phyloP scores from a whole-genome alignment of 352 stramenopile species.

The Phytophthora colocasiae region DNA sequence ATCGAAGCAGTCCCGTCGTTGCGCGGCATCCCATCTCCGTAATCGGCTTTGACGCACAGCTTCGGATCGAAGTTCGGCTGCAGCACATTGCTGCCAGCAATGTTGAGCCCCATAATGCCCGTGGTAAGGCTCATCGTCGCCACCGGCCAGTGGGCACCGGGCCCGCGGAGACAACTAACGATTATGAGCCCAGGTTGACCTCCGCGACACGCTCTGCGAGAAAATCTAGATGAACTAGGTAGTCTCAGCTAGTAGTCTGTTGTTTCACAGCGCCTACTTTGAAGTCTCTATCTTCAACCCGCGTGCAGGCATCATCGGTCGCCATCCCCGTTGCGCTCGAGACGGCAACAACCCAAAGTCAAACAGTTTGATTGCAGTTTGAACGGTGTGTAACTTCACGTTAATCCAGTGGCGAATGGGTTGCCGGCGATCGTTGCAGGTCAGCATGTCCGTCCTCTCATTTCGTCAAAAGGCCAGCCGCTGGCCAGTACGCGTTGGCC shows the following conservation, averaged over 20 bases:
- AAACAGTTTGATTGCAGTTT: slow-evolving; percentile 2
- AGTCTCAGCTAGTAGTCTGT: no score
- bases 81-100: no score
- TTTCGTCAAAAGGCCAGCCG: neutral
- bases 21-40: no score
- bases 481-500: slow-evolving; percentile 5
- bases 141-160: neutral
- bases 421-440: slow-evolving; percentile 14
- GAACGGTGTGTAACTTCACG: slow-evolving; percentile 10
- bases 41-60: neutral
- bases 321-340: slow-evolving; percentile 21
- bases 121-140: slow-evolving; percentile 5
- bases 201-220: slow-evolving; percentile 16
- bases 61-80: neutral
- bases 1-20: neutral
- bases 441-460: slow-evolving; percentile 23
- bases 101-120: neutral
- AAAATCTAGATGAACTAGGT: neutral
- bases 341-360: neutral
- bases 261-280: no score
- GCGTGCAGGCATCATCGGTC: slow-evolving; percentile 1
- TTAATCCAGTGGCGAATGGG: slow-evolving; percentile 13
- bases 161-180: no score
- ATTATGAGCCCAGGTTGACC: slow-evolving; percentile 3
- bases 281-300: slow-evolving; percentile 13